Evolutionary conservation across 768 basidiomycete genomes (phyloP).

Genomic region (Hericium erinaceus): DNA sequence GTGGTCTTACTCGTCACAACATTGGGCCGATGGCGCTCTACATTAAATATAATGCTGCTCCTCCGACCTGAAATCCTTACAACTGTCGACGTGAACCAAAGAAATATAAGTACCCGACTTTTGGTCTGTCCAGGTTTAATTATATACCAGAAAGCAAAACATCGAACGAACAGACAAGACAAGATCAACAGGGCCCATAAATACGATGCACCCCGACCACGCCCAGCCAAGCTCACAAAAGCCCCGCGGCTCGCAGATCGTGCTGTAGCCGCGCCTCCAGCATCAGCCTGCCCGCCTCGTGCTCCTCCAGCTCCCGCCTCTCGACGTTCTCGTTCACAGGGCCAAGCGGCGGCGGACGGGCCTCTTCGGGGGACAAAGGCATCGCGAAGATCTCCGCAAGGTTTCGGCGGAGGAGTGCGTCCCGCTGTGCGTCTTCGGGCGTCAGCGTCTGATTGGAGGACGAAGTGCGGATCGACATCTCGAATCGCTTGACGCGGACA

Average conservation of each 20-base stretch:
- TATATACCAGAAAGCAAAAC: neutral
- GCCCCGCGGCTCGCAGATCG: slow-evolving; percentile 11
- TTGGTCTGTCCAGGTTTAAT: too few species aligned
- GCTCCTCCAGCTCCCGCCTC: neutral
- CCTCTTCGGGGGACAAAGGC: slow-evolving; percentile 1
- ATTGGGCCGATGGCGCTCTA: too few species aligned
- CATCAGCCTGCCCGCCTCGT: neutral
- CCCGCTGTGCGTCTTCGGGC: slow-evolving; percentile 5
- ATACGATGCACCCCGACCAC: too few species aligned
- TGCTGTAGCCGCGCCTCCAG: slow-evolving; percentile 9
- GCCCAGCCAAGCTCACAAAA: neutral
- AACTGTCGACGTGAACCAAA: too few species aligned
- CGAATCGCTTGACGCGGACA: slow-evolving; percentile 83
- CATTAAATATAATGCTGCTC: too few species aligned
- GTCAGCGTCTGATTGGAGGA: neutral
- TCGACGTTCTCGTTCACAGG: neutral
- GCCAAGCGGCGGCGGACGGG: neutral
- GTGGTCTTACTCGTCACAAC: too few species aligned
- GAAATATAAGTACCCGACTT: too few species aligned
- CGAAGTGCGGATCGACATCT: slow-evolving; percentile 51
- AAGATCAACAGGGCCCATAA: neutral
- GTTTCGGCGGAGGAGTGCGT: slow-evolving; percentile 5
- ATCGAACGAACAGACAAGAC: neutral
- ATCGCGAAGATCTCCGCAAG: slow-evolving; percentile 12
- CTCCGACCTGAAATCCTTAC: too few species aligned